Evolutionary conservation across 1,284 basidiomycete species (phyloP), one percentile per base, ranked within the genome.

Genomic region (Wolfiporia cocos): DNA sequence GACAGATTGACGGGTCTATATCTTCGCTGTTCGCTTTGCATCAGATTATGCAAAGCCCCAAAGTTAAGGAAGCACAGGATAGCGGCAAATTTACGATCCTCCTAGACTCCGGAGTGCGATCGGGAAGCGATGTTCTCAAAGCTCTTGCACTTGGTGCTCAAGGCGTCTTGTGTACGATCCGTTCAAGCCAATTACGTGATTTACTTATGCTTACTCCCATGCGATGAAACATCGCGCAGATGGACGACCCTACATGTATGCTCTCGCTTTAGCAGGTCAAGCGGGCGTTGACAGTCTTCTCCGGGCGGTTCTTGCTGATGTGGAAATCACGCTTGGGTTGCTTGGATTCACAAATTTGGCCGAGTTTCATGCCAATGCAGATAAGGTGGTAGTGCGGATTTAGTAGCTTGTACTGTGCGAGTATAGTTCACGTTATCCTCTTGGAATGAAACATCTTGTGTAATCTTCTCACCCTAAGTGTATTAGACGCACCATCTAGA

Each of bases 41-140:
- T 39, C 63, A 62, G 38, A 78, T 87, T 48, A 77, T 73, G 64
- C 64, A 66, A 33, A 82, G 78, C 17, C 62, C 64, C 17, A 74
- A 73, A 47, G 68, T 88, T 40, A 66, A 65, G 37, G 67, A 63
- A 0, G 80, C 81, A 0, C 81, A 85, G 52, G 50, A 49, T 54
- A 65, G 23, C 58, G 76, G 78, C 2, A 74, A 71, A 37, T 64
- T 90, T 33, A 79, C 82, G 0, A 64, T 91, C 17, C 63, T 92
- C 2, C 88, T 90, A 55, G 89, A 91, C 57, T 88, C 83, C 3
- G 86, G 86, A 2, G 78, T 91, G 46, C 74, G 88, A 22, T 81
- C 78, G 1, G 87, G 84, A 5, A 74, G 76, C 37, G 88, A 91
- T 46, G 74, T 89, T 34, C 71, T 90, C 61, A 89, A 89, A 60